Evolutionary conservation across 345 rosid genomes (phyloP).

Genomic region (Populus deltoides): DNA sequence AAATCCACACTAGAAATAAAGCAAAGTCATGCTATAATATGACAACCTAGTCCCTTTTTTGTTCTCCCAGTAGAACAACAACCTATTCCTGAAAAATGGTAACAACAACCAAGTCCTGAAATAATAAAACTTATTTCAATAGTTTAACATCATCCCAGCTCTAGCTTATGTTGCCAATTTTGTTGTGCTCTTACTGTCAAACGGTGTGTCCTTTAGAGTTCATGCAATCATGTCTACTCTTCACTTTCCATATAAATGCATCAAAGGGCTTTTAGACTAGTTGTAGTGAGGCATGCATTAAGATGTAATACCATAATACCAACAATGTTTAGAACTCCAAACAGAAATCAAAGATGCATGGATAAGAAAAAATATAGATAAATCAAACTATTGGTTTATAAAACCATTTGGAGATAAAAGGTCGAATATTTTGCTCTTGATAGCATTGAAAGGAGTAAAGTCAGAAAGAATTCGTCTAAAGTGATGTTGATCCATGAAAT

Average conservation of each 20-base stretch:
- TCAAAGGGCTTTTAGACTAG: background rate
- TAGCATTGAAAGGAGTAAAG: background rate
- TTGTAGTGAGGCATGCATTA: background rate
- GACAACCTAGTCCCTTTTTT: background rate
- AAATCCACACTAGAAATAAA: too few species aligned
- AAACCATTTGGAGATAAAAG: background rate
- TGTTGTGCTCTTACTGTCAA: background rate
- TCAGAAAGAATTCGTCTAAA: background rate
- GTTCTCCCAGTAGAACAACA: background rate
- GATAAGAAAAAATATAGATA: background rate
- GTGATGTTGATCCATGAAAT: background rate
- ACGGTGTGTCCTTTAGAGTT: background rate
- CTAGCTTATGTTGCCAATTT: background rate
- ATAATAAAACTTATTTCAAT: background rate
- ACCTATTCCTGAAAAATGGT: background rate
- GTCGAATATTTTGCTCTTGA: background rate
- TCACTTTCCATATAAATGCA: background rate
- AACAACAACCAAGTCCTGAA: background rate
- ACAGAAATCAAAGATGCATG: background rate
- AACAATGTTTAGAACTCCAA: background rate
- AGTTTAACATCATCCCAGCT: background rate
- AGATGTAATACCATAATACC: background rate
- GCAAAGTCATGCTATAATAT: background rate
- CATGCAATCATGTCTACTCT: background rate
- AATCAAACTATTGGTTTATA: background rate